These are phyloP conservation scores for Gymnopilus junonius DNA, from an alignment of 768 basidiomycete species.

Conservation along the genomic window DNA sequence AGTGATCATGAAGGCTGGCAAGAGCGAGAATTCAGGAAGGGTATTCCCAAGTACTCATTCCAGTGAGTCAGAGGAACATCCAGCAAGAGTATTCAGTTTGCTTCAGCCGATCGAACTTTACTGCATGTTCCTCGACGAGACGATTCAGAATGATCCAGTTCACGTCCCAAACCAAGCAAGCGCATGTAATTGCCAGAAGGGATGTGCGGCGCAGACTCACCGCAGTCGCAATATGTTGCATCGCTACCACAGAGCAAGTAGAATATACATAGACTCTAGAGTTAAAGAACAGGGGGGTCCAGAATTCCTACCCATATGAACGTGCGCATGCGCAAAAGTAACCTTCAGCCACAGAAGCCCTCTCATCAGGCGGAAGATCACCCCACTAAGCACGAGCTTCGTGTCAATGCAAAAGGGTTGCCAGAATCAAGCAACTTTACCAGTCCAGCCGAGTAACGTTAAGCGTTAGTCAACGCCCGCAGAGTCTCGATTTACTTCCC, in stretches of 20 bases:
- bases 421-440: not conserved
- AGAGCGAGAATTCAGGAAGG: not conserved
- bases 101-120: not conserved
- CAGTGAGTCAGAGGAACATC: not conserved
- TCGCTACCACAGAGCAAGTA: not conserved
- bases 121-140: not conserved
- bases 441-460: not conserved
- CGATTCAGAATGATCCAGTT: not conserved
- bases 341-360: not conserved
- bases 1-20: not conserved
- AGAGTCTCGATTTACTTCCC: not conserved
- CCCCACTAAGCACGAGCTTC: not conserved
- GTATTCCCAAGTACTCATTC: not conserved
- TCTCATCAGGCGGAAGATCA: not conserved
- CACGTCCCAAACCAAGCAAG: too few species aligned
- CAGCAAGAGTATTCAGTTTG: not conserved
- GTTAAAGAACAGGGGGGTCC: not conserved
- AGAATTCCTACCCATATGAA: too few species aligned
- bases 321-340: not conserved
- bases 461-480: constrained; percentile 1
- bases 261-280: not conserved
- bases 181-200: not conserved
- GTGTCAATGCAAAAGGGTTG: too few species aligned
- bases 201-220: not conserved
- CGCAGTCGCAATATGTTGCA: not conserved